These are phyloP conservation scores for Neopestalotiopsis sp. DNA, from an alignment of 2,329 filamentous ascomycete species.

Conservation along the genomic window DNA sequence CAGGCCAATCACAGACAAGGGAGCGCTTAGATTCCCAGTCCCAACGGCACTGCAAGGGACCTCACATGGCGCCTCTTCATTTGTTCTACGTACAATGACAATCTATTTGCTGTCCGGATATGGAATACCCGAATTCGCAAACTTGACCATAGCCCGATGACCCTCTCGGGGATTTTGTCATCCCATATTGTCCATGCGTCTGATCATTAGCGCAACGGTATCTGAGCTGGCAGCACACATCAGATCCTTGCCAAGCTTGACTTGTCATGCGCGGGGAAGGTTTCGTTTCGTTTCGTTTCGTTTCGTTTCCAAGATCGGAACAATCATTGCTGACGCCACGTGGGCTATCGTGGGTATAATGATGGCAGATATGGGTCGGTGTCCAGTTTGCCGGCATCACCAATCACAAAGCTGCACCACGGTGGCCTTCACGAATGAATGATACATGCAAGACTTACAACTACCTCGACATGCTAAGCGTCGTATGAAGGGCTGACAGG, in stretches of 20 bases:
- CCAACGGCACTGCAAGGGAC: neutral
- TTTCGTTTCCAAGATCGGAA: neutral
- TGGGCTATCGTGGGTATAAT: neutral
- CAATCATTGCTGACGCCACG: neutral
- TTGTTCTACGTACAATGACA: neutral
- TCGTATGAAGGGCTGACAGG: too few relatives aligned
- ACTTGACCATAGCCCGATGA: neutral
- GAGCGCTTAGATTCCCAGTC: conserved; percentile 15
- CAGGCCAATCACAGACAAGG: conserved; percentile 6
- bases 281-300: neutral
- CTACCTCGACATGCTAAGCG: too few relatives aligned
- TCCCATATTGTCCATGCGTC: neutral
- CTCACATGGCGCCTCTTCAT: neutral
- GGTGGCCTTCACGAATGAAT: too few relatives aligned
- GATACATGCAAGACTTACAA: too few relatives aligned
- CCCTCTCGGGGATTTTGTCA: neutral
- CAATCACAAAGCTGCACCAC: too few relatives aligned
- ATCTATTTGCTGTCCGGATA: neutral
- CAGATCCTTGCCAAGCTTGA: neutral
- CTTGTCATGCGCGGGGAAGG: neutral
- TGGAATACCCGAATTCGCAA: neutral
- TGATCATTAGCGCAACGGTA: neutral
- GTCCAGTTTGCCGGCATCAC: neutral
- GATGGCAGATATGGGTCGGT: neutral
- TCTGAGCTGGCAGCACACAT: neutral